Evolutionary conservation across 208 protist species (phyloP), one percentile per base, ranked within the genome.

Genomic region (Acanthamoeba culbertsoni): DNA sequence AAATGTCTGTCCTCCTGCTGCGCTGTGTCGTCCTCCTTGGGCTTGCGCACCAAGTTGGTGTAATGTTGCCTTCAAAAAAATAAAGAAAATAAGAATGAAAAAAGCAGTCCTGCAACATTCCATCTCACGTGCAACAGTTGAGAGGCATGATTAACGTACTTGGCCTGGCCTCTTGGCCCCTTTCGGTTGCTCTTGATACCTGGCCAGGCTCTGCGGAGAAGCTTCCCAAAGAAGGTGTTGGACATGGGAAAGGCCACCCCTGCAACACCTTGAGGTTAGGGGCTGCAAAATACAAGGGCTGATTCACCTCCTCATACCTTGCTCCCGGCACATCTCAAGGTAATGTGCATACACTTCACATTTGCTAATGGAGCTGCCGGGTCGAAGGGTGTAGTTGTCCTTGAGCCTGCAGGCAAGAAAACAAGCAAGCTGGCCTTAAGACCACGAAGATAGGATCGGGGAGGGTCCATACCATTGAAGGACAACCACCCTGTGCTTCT

Each of bases 111-210:
- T 55, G 48, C 12, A 55, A 18, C 48, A 18, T 82, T 82, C n/a
- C 7, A 20, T 33, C 10, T 28, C 5, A 7, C 23, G 14, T 43
- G 71, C 2, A 53, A 6, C 7, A 46, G 18, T 37, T n/a, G n/a
- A 12, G 28, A 73, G 2, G 68, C 18, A 28, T 10, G 3, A 46
- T 8, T 37, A 1, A 77, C 31, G 59, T 91, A 55, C 86, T 73
- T 91, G 53, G 86, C 86, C 7, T 75, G 42, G 4, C 86, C 86
- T 3, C 86, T 6, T 31, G 86, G 86, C 0, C 86, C 86, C 55
- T 75, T 65, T n/a, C 86, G 20, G 59, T 42, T 75, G 86, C 59
- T 75, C 59, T 51, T 75, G 53, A 92, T 75, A 37, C 57, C 86
- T 0, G 48, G 55, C 23, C 68, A 92, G 31, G 86, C 86, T 18